Evolutionary conservation across 2,329 filamentous ascomycete genomes (phyloP), one percentile per base, ranked within the genome.

Genomic region (Penicillium sp.): DNA sequence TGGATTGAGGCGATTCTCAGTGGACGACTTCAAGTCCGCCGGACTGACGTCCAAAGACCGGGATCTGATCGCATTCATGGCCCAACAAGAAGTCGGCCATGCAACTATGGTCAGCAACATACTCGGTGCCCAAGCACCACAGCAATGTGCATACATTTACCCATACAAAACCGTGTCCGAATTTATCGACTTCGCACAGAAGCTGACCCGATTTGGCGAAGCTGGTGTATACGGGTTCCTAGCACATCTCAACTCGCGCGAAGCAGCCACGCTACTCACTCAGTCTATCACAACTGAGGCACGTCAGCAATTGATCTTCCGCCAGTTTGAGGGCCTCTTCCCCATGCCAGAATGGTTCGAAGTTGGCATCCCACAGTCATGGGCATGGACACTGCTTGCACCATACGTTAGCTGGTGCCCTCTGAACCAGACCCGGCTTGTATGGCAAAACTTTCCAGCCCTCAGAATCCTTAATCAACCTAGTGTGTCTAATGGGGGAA

Each of bases 331-430:
- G 31, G 90, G 90, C 15, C 81, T 90, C 6, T 89, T 89, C 73
- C 88, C 90, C 22, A 90, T 90, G 87, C 88, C 89, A 0, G 87
- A 89, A 9, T 94, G 89, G 89, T 92, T 93, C 69, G 85, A 90
- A 66, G 80, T 85, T 6, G 89, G 89, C 37, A 86, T 93, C 23
- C 90, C 89, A 0, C 90, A 95, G 71, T 90, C 87, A 0, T 95
- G 90, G 89, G 84, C 86, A 0, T 95, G 90, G 90, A 89, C 89
- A 0, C 80, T 90, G 22, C 79, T 94, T 4, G 89, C 90, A 0
- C 90, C 89, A 0, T 92, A 92, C 73, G 92, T 95, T 71, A 86
- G 84, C 33, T 87, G 81, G 5, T 95, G 90, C 71, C 90, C 90
- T 0, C 76, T 75, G 42, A 85, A 88, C 69, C 85, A 87, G 62